phyloP scores from a whole-genome alignment of 208 protist species.

The Herpetomonas samuelpessoai region DNA sequence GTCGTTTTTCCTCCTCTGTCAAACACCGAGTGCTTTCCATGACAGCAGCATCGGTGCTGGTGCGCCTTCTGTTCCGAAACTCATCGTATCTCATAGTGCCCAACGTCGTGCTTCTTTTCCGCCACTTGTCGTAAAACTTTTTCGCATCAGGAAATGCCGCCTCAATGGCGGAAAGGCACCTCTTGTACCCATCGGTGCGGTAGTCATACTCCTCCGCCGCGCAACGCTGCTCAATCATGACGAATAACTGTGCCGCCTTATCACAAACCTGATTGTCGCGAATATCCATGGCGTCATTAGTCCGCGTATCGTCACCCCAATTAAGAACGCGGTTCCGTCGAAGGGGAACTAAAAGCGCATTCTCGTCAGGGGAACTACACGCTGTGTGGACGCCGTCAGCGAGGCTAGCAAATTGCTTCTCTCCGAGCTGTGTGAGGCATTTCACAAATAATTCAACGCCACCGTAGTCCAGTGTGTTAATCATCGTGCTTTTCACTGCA shows the following conservation, averaged over 20 bases:
- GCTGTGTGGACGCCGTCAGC: background rate
- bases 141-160: background rate
- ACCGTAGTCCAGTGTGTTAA: constrained; percentile 42
- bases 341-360: background rate
- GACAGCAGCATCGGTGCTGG: background rate
- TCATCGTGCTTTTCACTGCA: constrained; percentile 65
- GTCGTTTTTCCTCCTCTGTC: constrained; percentile 21
- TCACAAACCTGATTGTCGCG: background rate
- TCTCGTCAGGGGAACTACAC: background rate
- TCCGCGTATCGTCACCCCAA: background rate
- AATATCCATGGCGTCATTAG: background rate
- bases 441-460: constrained; percentile 38
- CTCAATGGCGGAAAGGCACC: background rate
- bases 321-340: background rate
- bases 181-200: background rate
- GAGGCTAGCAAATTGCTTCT: background rate
- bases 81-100: background rate
- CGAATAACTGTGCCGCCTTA: background rate
- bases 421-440: constrained; percentile 41
- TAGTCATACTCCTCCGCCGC: background rate
- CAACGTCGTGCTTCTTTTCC: background rate
- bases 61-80: background rate
- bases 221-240: constrained; percentile 8
- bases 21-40: background rate
- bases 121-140: constrained; percentile 25